Evolutionary conservation across 164 flowering plant species (phyloP).

Genomic region (Vitis riparia): DNA sequence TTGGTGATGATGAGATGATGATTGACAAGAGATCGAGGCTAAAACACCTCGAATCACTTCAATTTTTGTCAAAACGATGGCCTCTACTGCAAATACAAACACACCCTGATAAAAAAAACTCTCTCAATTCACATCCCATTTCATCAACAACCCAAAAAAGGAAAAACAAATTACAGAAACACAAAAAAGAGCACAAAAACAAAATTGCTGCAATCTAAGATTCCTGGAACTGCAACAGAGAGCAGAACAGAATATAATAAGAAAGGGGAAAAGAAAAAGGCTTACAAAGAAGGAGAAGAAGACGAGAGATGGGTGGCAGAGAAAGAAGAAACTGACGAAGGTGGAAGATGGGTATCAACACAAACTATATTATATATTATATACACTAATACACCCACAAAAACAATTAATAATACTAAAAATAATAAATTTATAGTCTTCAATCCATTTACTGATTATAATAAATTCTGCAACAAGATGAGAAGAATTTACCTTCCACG

Average conservation of each 20-base stretch:
- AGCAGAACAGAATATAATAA: neutral
- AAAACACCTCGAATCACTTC: neutral
- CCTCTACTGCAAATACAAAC: neutral
- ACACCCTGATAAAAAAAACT: slow-evolving; percentile 26
- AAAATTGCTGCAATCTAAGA: slow-evolving; percentile 2
- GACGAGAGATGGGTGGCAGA: slow-evolving; percentile 19
- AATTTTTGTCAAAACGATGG: neutral
- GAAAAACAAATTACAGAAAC: neutral
- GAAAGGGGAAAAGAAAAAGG: neutral
- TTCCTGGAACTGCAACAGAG: slow-evolving; percentile 1
- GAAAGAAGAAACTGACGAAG: slow-evolving; percentile 30
- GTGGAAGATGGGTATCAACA: slow-evolving; percentile 35
- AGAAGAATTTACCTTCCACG: slow-evolving; percentile 52
- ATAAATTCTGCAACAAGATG: slow-evolving; percentile 15
- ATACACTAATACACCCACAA: neutral
- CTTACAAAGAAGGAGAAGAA: slow-evolving; percentile 17
- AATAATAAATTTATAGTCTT: no score
- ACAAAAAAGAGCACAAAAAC: neutral
- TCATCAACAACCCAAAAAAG: neutral
- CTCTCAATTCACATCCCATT: slow-evolving; percentile 12
- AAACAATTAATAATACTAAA: no score
- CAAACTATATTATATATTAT: slow-evolving; percentile 14
- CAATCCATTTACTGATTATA: slow-evolving; percentile 20
- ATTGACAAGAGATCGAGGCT: slow-evolving; percentile 3
- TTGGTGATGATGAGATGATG: slow-evolving; percentile 1